phyloP scores from a whole-genome alignment of 129 eudicot genomes.

The Helichrysum umbraculigerum region DNA sequence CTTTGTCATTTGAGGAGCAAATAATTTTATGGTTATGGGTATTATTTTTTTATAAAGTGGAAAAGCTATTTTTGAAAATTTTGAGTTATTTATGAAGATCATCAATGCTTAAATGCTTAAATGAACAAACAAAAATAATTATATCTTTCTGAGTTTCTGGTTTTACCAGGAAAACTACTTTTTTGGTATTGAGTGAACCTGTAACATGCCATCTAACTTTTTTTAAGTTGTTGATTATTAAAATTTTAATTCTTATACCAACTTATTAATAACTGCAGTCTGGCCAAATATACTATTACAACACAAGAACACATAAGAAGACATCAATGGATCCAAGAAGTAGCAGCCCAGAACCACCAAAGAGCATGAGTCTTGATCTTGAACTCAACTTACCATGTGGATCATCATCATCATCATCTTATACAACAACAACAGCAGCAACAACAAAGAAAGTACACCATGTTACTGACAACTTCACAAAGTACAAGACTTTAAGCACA shows the following conservation, averaged over 20 bases:
- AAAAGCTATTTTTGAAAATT: not conserved
- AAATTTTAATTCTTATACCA: not conserved
- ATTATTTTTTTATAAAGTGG: not conserved
- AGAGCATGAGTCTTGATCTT: slow-evolving; percentile 68
- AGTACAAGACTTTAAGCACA: slow-evolving; percentile 12
- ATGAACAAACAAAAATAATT: not conserved
- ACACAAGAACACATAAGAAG: slow-evolving; percentile 66
- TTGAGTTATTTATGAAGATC: not conserved
- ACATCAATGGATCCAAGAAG: slow-evolving; percentile 65
- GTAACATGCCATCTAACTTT: not conserved
- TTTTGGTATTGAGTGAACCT: not conserved
- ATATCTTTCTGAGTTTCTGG: not conserved
- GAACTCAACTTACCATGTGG: slow-evolving; percentile 78
- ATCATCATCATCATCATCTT: slow-evolving; percentile 32
- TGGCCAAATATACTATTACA: slow-evolving; percentile 70
- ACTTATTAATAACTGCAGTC: slow-evolving; percentile 47
- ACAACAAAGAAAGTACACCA: slow-evolving; percentile 25
- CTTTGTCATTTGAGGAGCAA: not conserved
- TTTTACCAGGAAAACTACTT: not conserved
- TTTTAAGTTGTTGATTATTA: no score
- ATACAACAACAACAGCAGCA: slow-evolving; percentile 1
- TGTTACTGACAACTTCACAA: slow-evolving; percentile 38
- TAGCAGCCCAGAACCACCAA: slow-evolving; percentile 39
- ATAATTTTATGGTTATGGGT: not conserved
- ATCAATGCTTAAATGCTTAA: no score